Conservation (phyloP, 129 eudicot genomes). For the Flaveria brownii region DNA sequence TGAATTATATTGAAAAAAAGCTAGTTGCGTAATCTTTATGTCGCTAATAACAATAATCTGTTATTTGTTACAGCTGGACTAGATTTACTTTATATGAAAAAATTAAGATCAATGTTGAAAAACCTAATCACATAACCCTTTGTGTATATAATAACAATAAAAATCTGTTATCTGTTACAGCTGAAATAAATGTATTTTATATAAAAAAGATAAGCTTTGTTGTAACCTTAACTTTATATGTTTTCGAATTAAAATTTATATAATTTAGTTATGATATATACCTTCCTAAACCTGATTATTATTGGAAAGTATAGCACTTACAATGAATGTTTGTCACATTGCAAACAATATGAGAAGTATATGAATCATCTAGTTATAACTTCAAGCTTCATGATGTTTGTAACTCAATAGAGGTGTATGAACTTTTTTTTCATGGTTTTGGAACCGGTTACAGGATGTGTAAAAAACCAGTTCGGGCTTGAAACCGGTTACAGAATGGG, state of each 20-base stretch:
- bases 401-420: neutral
- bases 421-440: no score
- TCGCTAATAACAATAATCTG: neutral
- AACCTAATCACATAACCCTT: neutral
- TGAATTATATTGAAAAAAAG: neutral
- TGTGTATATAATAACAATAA: neutral
- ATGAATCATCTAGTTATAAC: neutral
- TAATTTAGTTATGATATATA: neutral
- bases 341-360: neutral
- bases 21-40: neutral
- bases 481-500: no score
- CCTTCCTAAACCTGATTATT: neutral
- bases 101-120: neutral
- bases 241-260: neutral
- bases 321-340: neutral
- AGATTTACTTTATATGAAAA: neutral
- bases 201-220: neutral
- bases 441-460: no score
- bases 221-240: neutral
- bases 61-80: neutral
- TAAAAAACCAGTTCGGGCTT: no score
- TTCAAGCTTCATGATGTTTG: neutral
- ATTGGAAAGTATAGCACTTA: neutral
- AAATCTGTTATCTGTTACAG: neutral
- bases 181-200: constrained; percentile 10